Percentiles rank a stretch among this genome's conserved stretches.
phyloP scores from a whole-genome alignment of 1,284 basidiomycete species.

The Somion occarium region DNA sequence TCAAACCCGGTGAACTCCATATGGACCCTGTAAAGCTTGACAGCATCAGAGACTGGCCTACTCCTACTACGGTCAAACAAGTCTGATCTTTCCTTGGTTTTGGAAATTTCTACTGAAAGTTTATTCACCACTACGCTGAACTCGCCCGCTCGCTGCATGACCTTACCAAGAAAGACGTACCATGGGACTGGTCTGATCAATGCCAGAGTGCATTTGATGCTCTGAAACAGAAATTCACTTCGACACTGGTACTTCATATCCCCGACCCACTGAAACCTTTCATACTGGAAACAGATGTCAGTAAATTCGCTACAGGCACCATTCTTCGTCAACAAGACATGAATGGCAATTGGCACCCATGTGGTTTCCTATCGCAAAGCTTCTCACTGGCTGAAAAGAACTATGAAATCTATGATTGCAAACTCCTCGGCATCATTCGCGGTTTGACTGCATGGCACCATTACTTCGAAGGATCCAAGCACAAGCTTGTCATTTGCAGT shows the following conservation, averaged over 20 bases:
- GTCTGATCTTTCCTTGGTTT: constrained; percentile 37
- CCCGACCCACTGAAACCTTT: not conserved
- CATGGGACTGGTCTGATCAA: not conserved
- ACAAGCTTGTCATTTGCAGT: not conserved
- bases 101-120: constrained; percentile 37
- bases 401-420: not conserved
- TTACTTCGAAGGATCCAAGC: not conserved
- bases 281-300: not conserved
- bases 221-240: not conserved
- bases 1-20: constrained; percentile 20
- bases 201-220: not conserved
- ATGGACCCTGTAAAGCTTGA: constrained; percentile 37
- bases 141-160: constrained; percentile 25
- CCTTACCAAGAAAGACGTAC: not conserved
- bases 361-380: not conserved
- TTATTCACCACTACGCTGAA: constrained; percentile 34
- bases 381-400: not conserved
- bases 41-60: constrained; percentile 32
- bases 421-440: not conserved
- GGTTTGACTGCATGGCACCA: not conserved
- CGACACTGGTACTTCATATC: not conserved
- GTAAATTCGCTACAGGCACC: not conserved
- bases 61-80: constrained; percentile 24
- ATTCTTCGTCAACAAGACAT: not conserved
- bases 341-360: not conserved